Conservation (phyloP, 495 filamentous ascomycete genomes). For the Clavariopsis aquatica region DNA sequence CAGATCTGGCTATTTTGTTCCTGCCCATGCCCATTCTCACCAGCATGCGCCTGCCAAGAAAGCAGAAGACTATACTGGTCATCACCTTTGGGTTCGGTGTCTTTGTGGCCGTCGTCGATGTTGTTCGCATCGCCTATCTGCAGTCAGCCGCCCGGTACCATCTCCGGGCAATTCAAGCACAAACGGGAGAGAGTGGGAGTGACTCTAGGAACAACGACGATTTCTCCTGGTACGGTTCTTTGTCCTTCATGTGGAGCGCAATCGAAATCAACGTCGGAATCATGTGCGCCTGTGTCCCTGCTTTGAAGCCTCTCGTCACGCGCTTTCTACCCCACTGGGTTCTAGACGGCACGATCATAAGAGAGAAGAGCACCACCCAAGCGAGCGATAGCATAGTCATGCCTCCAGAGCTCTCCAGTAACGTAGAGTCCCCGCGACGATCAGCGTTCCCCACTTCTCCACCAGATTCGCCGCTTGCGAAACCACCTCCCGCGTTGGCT, state of each 20-base stretch:
- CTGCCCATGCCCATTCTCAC: slow-evolving; percentile 88
- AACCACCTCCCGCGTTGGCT: slow-evolving; percentile 17
- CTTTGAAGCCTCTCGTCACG: slow-evolving; percentile 80
- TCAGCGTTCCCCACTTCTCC: neutral
- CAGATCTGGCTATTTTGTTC: slow-evolving; percentile 79
- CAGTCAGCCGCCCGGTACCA: slow-evolving; percentile 59
- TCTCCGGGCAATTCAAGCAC: slow-evolving; percentile 31
- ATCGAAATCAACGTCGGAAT: slow-evolving; percentile 89
- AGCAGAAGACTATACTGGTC: slow-evolving; percentile 81
- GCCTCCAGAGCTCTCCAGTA: neutral
- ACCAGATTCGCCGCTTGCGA: slow-evolving; percentile 7
- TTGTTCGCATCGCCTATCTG: slow-evolving; percentile 85
- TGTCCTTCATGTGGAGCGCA: slow-evolving; percentile 89
- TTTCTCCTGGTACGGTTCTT: slow-evolving; percentile 72
- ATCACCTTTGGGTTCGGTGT: slow-evolving; percentile 79
- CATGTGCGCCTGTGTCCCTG: slow-evolving; percentile 84
- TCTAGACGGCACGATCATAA: slow-evolving; percentile 43
- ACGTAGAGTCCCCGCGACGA: neutral
- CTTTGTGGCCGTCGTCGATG: slow-evolving; percentile 85
- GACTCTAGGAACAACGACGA: slow-evolving; percentile 46
- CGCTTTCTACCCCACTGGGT: slow-evolving; percentile 74
- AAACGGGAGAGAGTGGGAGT: neutral
- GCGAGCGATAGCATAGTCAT: slow-evolving; percentile 23
- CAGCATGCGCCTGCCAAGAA: slow-evolving; percentile 74
- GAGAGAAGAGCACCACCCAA: slow-evolving; percentile 19